Evolutionary conservation across 306 rosid genomes (phyloP).

Genomic region (Malus sylvestris): DNA sequence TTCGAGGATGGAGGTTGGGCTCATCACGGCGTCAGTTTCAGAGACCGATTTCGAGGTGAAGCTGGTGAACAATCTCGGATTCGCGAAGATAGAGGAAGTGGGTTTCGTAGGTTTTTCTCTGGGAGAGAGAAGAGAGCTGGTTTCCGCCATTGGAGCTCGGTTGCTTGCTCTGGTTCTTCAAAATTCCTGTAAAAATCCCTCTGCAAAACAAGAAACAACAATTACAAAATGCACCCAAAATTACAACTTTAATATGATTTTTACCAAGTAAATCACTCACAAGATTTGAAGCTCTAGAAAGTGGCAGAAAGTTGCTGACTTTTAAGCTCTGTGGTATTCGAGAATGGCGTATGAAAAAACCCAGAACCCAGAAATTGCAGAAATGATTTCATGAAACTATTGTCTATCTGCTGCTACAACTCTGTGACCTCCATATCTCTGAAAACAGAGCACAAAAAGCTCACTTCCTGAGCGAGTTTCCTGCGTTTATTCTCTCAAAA

Average conservation of each 20-base stretch:
- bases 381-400: conserved; percentile 19
- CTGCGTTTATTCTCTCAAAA: conserved; percentile 21
- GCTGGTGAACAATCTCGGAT: conserved; percentile 56
- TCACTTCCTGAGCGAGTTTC: conserved; percentile 48
- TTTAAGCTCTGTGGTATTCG: neutral
- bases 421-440: conserved; percentile 28
- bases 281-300: conserved; percentile 10
- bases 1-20: conserved; percentile 85
- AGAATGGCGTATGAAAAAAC: conserved; percentile 8
- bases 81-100: conserved; percentile 41
- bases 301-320: conserved; percentile 10
- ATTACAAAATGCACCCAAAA: neutral
- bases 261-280: neutral
- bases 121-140: conserved; percentile 33
- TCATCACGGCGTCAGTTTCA: conserved; percentile 59
- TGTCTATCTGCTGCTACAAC: conserved; percentile 6
- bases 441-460: neutral
- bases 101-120: conserved; percentile 31
- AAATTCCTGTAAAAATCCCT: conserved; percentile 14
- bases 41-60: conserved; percentile 32
- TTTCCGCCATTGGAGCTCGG: conserved; percentile 50
- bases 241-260: neutral
- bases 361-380: conserved; percentile 27
- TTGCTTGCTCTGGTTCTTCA: neutral
- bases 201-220: neutral